Evolutionary conservation across 768 basidiomycete species (phyloP).

Genomic region (Leccinum subtestaceum): DNA sequence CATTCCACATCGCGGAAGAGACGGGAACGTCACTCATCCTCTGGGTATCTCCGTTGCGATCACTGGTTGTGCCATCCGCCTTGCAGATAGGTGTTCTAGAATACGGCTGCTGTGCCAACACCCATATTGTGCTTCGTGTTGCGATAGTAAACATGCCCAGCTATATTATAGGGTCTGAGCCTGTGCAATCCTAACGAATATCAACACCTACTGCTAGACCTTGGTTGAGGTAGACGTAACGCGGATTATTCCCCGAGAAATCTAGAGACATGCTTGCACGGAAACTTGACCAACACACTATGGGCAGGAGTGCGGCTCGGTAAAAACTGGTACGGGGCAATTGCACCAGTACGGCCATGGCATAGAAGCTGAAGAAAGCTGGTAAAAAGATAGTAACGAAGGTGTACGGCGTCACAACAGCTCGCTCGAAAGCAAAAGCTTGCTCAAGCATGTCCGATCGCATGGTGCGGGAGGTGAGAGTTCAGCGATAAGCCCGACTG

Average conservation of each 20-base stretch:
- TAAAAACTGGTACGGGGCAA: conserved; percentile 42
- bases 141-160: conserved; percentile 23
- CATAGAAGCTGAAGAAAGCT: conserved; percentile 44
- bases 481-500: not conserved
- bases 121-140: conserved; percentile 27
- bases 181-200: too few relatives aligned
- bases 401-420: conserved; percentile 27
- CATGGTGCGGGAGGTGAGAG: conserved; percentile 7
- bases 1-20: conserved; percentile 25
- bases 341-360: conserved; percentile 51
- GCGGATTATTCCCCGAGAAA: conserved; percentile 17
- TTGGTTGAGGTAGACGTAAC: conserved; percentile 21
- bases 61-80: not conserved
- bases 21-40: conserved; percentile 1
- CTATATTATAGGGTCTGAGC: conserved; percentile 11
- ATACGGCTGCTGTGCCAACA: conserved; percentile 12
- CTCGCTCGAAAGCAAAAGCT: conserved; percentile 15
- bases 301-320: conserved; percentile 48
- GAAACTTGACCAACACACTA: conserved; percentile 44
- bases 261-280: conserved; percentile 34
- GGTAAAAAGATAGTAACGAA: conserved; percentile 39
- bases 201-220: conserved; percentile 19
- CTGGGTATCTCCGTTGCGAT: not conserved
- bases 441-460: conserved; percentile 6
- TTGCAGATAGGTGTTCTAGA: conserved; percentile 10